Base-by-base conservation (phyloP, 2,329 filamentous ascomycete genomes). In the Penicillium sp. region DNA sequence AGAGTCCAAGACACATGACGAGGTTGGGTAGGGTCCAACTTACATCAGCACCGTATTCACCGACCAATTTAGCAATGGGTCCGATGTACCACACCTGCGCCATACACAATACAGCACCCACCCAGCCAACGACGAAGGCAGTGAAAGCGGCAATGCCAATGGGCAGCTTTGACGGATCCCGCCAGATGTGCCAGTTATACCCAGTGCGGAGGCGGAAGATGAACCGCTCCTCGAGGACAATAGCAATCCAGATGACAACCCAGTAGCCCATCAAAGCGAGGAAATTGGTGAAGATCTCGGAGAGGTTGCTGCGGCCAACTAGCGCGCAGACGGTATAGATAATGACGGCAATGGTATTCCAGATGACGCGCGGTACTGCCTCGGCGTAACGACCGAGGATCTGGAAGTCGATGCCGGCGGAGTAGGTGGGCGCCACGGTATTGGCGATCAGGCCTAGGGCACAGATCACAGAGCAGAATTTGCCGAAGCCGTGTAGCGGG, bases 251-350 rank as follows among this genome's bases (percentile, higher is more conserved):
- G 42, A 87, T 82, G 15, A 79, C 79, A 16, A 87, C 79, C 85
- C 85, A 89, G 69, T 88, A 89, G 2, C 86, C 86, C 82, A 89
- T 88, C 23, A 89, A 72, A 0, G 85, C 84, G 6, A 89, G 76
- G 67, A 89, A 88, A 66, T 88, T 88, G 12, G 82, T 84, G 66
- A 89, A 87, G 55, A 89, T 86, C 27, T 78, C 78, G 0, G 84
- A 81, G 2, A 89, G 77, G 60, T 85, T 72, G 25, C 79, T 77
- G 15, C 85, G 79, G 0, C 86, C 86, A 1, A 80, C 86, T 16
- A 88, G 76, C 0, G 85, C 86, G 61, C 85, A 86, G 29, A 86
- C 80, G 9, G 83, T 83, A 65, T 84, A 86, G 42, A 88, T 81
- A 38, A 88, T 70, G 0, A 84, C 80, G 3, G 82, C 79, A 4